Conservation (phyloP, 495 filamentous ascomycete genomes). For the Opeltia flavorubescens region DNA sequence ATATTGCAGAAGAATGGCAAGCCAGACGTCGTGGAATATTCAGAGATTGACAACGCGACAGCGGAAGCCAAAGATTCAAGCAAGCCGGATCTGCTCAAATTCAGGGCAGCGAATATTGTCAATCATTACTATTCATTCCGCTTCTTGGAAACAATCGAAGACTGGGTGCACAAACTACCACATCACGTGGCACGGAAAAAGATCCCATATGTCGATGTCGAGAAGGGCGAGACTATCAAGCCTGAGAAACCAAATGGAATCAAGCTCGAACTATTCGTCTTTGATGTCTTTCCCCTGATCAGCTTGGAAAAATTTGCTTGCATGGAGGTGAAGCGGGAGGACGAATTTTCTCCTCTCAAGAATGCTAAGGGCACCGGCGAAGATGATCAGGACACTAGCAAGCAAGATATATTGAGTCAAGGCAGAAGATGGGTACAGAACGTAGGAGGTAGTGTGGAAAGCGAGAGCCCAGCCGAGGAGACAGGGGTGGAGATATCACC, state of each 20-base stretch:
- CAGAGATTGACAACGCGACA: slow-evolving; percentile 78
- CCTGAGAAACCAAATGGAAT: slow-evolving; percentile 91
- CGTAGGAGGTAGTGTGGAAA: slow-evolving; percentile 63
- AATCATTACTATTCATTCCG: slow-evolving; percentile 98
- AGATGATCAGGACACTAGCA: slow-evolving; percentile 89
- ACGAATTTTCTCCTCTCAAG: slow-evolving; percentile 98
- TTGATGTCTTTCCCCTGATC: slow-evolving; percentile 91
- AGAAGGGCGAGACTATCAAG: slow-evolving; percentile 67
- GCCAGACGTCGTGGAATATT: slow-evolving; percentile 98
- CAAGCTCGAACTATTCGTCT: slow-evolving; percentile 98
- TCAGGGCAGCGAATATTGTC: slow-evolving; percentile 97
- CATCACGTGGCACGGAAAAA: slow-evolving; percentile 98
- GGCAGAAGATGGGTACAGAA: slow-evolving; percentile 71
- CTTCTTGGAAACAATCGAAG: slow-evolving; percentile 82
- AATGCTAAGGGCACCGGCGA: slow-evolving; percentile 83
- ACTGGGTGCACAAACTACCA: slow-evolving; percentile 71
- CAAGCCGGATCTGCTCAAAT: slow-evolving; percentile 73
- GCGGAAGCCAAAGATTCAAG: slow-evolving; percentile 81
- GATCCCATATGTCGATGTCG: slow-evolving; percentile 72
- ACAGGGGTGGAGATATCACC: slow-evolving; percentile 83
- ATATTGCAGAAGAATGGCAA: slow-evolving; percentile 91
- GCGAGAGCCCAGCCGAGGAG: slow-evolving; percentile 42
- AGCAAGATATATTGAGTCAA: slow-evolving; percentile 75
- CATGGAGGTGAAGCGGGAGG: slow-evolving; percentile 90
- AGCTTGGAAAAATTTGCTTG: slow-evolving; percentile 80